Percentiles rank a stretch among this genome's conserved stretches.
Conservation (phyloP, 2,329 filamentous ascomycete genomes). For the Rugonectria rugulosa region DNA sequence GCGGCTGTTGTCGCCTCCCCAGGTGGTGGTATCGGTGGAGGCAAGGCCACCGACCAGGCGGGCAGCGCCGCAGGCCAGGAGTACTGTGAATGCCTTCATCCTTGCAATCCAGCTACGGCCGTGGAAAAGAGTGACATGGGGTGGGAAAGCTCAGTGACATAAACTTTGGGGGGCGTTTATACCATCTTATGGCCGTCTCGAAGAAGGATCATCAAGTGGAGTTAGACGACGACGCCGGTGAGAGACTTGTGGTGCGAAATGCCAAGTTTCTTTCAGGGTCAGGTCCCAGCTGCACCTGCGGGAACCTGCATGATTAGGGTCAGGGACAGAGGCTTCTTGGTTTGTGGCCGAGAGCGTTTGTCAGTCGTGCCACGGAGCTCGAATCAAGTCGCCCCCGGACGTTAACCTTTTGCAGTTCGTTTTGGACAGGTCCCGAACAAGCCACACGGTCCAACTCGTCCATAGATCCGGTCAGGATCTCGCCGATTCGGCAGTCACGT, state of each 20-base stretch:
- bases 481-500: background rate
- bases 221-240: background rate
- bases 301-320: background rate
- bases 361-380: background rate
- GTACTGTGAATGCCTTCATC: constrained; percentile 37
- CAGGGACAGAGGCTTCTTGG: background rate
- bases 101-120: background rate
- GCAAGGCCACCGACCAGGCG: constrained; percentile 47
- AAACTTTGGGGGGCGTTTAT: background rate
- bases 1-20: constrained; percentile 64
- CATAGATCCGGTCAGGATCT: background rate
- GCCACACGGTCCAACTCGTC: too few relatives aligned
- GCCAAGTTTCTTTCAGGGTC: background rate
- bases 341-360: background rate
- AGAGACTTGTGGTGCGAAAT: background rate
- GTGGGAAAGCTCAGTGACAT: background rate
- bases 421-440: too few relatives aligned
- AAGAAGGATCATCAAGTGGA: too few relatives aligned
- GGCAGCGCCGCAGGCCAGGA: constrained; percentile 44
- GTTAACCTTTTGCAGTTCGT: background rate
- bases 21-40: constrained; percentile 65
- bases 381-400: background rate
- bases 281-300: too few relatives aligned
- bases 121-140: background rate
- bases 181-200: background rate